These are phyloP conservation scores for Gautieria morchelliformis DNA, from an alignment of 768 basidiomycete species.

Conservation along the genomic window DNA sequence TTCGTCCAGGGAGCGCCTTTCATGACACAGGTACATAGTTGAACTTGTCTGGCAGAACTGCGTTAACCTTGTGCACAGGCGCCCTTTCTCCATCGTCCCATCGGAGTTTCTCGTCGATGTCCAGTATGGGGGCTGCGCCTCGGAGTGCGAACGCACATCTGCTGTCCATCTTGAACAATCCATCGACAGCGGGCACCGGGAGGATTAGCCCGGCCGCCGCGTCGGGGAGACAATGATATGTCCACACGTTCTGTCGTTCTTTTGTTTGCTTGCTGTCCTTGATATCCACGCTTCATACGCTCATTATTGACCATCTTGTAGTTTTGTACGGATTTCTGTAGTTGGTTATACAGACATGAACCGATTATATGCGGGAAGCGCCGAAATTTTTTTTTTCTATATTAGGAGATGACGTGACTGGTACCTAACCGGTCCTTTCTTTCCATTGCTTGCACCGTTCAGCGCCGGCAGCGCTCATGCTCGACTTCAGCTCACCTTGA, in stretches of 20 bases:
- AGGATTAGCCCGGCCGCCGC: not conserved
- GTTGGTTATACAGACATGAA: not conserved
- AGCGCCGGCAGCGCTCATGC: not conserved
- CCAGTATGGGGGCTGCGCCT: not conserved
- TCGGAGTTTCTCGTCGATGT: not conserved
- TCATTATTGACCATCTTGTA: not conserved
- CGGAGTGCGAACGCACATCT: not conserved
- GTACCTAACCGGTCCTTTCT: not conserved
- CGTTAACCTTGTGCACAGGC: too few species aligned
- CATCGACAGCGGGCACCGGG: not conserved
- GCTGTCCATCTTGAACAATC: not conserved
- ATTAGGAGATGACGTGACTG: not conserved
- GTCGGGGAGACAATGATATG: not conserved
- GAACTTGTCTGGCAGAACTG: too few species aligned
- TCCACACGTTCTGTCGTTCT: not conserved
- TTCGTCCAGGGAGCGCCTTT: not conserved
- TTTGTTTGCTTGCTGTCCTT: not conserved
- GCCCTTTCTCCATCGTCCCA: not conserved
- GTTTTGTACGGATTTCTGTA: conserved; percentile 1
- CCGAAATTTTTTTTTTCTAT: not conserved
- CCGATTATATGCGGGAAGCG: not conserved
- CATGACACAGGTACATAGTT: not conserved
- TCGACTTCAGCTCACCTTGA: not conserved
- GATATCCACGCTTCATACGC: not conserved
- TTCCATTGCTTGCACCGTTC: too few species aligned